These are phyloP conservation scores for Syncephalis fuscata DNA, from an alignment of 371 early-diverging fungal genomes.

Conservation along the genomic window DNA sequence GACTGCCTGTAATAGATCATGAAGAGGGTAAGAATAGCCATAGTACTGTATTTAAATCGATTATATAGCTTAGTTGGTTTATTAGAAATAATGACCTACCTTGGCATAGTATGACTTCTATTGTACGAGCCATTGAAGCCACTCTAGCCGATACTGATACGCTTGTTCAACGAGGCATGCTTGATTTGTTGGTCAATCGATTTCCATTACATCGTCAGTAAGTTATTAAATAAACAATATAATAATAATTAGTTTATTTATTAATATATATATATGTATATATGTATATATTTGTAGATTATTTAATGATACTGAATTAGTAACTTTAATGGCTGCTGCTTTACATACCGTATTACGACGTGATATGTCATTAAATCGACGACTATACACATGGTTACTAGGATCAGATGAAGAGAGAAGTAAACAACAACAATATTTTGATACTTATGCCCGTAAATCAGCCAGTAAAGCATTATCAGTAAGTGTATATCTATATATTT, in stretches of 20 bases:
- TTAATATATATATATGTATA: neutral
- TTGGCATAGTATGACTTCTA: constrained; percentile 56
- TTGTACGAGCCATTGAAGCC: constrained; percentile 61
- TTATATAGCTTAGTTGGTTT: neutral
- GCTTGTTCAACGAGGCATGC: constrained; percentile 68
- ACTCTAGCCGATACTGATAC: constrained; percentile 50
- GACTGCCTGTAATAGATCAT: constrained; percentile 49
- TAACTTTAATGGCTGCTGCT: constrained; percentile 45
- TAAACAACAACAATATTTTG: constrained; percentile 23
- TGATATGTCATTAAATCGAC: constrained; percentile 87
- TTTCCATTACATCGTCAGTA: constrained; percentile 51
- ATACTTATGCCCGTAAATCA: constrained; percentile 16
- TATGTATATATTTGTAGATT: constrained; percentile 17
- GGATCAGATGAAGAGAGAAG: constrained; percentile 20
- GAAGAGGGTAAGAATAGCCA: constrained; percentile 30
- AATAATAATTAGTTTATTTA: too few relatives aligned
- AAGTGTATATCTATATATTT: too few relatives aligned
- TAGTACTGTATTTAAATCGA: neutral
- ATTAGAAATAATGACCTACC: constrained; percentile 40
- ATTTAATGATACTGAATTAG: constrained; percentile 40
- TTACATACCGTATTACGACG: constrained; percentile 66
- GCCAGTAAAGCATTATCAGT: constrained; percentile 18
- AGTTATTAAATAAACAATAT: constrained; percentile 5
- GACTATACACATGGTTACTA: constrained; percentile 80
- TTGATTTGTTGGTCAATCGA: constrained; percentile 69